These are phyloP conservation scores for Penicillium paradoxum DNA, from an alignment of 495 filamentous ascomycete species.

Conservation along the genomic window DNA sequence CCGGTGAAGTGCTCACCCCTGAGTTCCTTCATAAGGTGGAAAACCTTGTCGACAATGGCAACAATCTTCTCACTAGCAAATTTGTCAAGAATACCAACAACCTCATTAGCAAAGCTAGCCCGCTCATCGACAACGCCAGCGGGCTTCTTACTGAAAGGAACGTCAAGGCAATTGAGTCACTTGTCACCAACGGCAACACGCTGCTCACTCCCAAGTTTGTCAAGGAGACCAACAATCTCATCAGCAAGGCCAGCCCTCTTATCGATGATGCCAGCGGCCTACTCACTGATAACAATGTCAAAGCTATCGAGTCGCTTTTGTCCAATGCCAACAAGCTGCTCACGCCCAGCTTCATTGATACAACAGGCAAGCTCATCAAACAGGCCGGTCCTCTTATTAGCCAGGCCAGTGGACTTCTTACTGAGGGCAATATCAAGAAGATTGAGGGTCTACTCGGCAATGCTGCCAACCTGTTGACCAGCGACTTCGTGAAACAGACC, in stretches of 20 bases:
- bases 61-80: conserved; percentile 13
- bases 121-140: conserved; percentile 34
- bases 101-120: conserved; percentile 33
- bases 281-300: conserved; percentile 1
- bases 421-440: conserved; percentile 27
- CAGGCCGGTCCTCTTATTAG: conserved; percentile 33
- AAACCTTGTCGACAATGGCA: conserved; percentile 18
- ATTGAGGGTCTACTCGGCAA: conserved; percentile 37
- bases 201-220: conserved; percentile 37
- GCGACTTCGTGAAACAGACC: conserved; percentile 22
- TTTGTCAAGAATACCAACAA: conserved; percentile 23
- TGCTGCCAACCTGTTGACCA: conserved; percentile 33
- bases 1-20: conserved; percentile 22
- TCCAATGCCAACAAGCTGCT: conserved; percentile 3
- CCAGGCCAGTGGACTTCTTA: conserved; percentile 30
- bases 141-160: conserved; percentile 36
- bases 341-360: conserved; percentile 18
- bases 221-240: conserved; percentile 35
- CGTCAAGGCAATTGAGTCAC: conserved; percentile 30
- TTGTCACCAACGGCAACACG: conserved; percentile 35
- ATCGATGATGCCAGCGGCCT: conserved; percentile 14
- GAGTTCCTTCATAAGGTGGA: conserved; percentile 27
- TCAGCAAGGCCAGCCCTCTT: conserved; percentile 29
- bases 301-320: not conserved
- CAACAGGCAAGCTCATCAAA: conserved; percentile 29